These are phyloP conservation scores for Hygrocybe punicea DNA, from an alignment of 768 basidiomycete species.

Conservation along the genomic window DNA sequence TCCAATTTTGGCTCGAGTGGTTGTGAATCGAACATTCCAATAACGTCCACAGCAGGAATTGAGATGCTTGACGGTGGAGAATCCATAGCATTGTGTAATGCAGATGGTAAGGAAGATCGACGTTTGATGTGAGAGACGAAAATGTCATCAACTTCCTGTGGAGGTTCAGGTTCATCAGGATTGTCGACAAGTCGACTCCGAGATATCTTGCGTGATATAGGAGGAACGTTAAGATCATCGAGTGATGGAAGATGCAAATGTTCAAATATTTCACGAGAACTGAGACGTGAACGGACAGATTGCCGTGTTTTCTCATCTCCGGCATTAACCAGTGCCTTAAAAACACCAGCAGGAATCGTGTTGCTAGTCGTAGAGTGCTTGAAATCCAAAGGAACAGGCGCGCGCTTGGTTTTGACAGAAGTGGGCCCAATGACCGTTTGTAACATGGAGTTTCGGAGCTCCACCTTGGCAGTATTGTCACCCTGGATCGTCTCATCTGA, in stretches of 20 bases:
- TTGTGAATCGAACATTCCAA: constrained; percentile 56
- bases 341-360: constrained; percentile 80
- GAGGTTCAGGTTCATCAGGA: constrained; percentile 41
- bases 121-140: constrained; percentile 44
- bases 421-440: constrained; percentile 25
- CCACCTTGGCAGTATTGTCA: constrained; percentile 36
- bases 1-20: constrained; percentile 56
- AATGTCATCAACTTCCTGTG: constrained; percentile 33
- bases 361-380: constrained; percentile 51
- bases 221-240: constrained; percentile 68
- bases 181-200: constrained; percentile 57
- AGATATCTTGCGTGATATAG: constrained; percentile 62
- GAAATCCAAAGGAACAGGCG: constrained; percentile 78
- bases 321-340: constrained; percentile 67
- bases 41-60: constrained; percentile 47
- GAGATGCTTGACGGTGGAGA: constrained; percentile 45
- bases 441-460: constrained; percentile 23
- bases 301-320: constrained; percentile 67
- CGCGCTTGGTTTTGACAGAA: constrained; percentile 49
- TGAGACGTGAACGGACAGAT: constrained; percentile 70
- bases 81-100: constrained; percentile 45
- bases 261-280: constrained; percentile 72
- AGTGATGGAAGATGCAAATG: constrained; percentile 67
- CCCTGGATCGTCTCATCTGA: constrained; percentile 30
- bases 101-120: constrained; percentile 56